Evolutionary conservation across 2,329 filamentous ascomycete species (phyloP).

Genomic region (Fusarium ambrosium): DNA sequence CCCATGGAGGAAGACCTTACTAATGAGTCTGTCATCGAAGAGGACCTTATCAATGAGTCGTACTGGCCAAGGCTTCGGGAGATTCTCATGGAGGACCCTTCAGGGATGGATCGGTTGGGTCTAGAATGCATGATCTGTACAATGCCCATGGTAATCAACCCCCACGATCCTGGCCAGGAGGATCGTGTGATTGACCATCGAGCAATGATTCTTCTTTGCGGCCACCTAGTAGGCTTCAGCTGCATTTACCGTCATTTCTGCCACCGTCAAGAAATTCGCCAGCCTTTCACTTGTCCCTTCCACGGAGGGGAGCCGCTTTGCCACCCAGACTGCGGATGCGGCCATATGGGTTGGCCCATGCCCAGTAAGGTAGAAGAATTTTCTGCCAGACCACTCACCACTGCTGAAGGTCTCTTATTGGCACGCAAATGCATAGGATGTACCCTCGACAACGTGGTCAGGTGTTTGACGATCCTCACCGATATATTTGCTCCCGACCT

Average conservation of each 20-base stretch:
- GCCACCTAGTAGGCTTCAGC: neutral
- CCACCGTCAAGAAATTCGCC: too few species aligned
- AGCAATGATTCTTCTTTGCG: neutral
- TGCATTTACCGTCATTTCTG: neutral
- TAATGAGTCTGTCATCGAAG: neutral
- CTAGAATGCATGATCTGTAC: constrained; percentile 14
- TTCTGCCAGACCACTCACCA: neutral
- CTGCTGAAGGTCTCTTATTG: neutral
- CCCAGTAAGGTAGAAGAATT: neutral
- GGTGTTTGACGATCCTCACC: neutral
- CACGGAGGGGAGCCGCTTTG: too few species aligned
- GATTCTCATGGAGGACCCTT: neutral
- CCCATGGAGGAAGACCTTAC: too few species aligned
- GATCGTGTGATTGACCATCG: neutral
- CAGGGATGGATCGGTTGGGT: neutral
- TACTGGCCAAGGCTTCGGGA: constrained; percentile 3
- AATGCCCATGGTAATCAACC: neutral
- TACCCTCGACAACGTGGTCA: neutral
- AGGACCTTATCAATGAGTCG: neutral
- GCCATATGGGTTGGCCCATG: neutral
- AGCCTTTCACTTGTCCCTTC: neutral
- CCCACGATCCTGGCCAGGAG: too few species aligned
- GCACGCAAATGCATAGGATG: neutral
- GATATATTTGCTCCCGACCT: neutral
- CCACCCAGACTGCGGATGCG: neutral